Base-by-base conservation (phyloP, 495 filamentous ascomycete genomes). In the Aspergillus affinis region DNA sequence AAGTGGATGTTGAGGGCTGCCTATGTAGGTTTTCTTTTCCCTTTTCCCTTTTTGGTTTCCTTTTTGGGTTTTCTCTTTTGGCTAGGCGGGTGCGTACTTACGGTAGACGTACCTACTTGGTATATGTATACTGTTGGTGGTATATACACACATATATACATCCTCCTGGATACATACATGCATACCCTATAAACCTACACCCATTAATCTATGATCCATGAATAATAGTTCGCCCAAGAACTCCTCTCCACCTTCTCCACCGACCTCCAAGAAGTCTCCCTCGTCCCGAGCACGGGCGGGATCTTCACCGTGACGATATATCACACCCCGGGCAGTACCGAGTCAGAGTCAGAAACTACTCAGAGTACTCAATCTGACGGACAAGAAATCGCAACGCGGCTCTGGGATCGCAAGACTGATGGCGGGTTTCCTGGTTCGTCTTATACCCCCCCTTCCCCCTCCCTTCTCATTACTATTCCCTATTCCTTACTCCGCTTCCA, bases 181-280 rank as follows among this genome's bases (percentile, higher is more conserved):
- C 23, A 26, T 26, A 26, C 23, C 23, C 23, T 2, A 26, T 4
- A 4, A 26, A 26, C 23, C 23, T 2, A 47, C 20, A 32, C 32
- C 51, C 17, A 27, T n/a, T 6, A 58, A 61, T 20, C 2, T 51
- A 63, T 55, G 44, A 18, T 36, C 55, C 56, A 51, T 21, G 27
- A 41, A 51, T 18, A 18, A 53, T 19, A 96, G 91, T 97, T 90
- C 75, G 92, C 90, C 48, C 94, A 98, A 84, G 94, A 98, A 75
- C 90, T 98, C 55, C 87, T 98, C 60, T 94, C 91, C n/a, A 98
- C 94, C 7, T 98, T 98, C 78, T 81, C 83, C 53, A 92, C 86
- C 13, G 80, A 86, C 57, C 81, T 98, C 0, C 92, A 93, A 49
- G 93, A 98, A 73, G 88, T 98, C 15, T 85, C 94, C n/a, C 85